Conservation (phyloP, 1,284 basidiomycete genomes). For the Phylloporus gajari region DNA sequence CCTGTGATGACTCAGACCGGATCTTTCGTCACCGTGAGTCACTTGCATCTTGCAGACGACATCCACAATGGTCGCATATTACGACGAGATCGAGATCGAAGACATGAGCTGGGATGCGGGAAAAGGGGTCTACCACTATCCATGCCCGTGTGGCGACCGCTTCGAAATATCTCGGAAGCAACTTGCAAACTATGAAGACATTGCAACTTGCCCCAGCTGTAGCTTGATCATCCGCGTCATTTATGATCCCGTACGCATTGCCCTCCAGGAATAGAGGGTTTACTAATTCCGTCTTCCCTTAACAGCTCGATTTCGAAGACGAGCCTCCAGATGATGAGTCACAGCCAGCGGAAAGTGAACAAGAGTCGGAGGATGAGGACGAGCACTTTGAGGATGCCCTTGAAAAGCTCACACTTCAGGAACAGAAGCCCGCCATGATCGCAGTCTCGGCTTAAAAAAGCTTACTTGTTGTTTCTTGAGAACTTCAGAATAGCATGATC, state of each 20-base stretch:
- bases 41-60: not conserved
- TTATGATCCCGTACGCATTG: constrained; percentile 87
- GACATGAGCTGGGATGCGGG: constrained; percentile 93
- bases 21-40: not conserved
- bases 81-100: constrained; percentile 95
- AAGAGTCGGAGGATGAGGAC: constrained; percentile 55
- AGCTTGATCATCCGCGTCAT: constrained; percentile 93
- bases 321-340: constrained; percentile 61
- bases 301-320: constrained; percentile 78
- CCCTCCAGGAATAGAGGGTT: not conserved
- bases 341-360: constrained; percentile 53
- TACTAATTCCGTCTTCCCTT: not conserved
- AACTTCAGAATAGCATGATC: not conserved
- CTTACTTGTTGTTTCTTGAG: not conserved
- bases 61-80: constrained; percentile 78
- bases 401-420: constrained; percentile 65
- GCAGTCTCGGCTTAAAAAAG: constrained; percentile 28
- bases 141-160: constrained; percentile 97
- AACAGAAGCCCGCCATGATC: constrained; percentile 17
- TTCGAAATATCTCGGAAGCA: constrained; percentile 95
- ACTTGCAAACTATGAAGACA: constrained; percentile 91
- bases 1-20: constrained; percentile 1
- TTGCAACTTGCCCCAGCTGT: constrained; percentile 98
- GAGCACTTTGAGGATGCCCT: constrained; percentile 71
- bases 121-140: constrained; percentile 91